Conservation (phyloP, 176 grass and related monocot species). For the Phoenix dactylifera region DNA sequence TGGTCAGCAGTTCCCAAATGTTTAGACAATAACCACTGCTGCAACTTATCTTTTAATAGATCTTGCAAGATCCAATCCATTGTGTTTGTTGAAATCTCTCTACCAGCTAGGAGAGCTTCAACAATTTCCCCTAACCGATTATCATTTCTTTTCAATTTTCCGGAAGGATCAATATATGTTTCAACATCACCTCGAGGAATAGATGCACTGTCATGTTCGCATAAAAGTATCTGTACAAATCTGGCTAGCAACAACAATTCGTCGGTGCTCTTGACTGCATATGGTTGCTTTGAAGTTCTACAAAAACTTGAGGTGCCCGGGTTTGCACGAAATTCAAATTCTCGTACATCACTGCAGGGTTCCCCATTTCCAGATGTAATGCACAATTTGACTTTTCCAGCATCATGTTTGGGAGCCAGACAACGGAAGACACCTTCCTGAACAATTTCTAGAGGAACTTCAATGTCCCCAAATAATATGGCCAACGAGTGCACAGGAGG, state of each 20-base stretch:
- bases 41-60: conserved; percentile 60
- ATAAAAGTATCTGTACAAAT: conserved; percentile 55
- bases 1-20: conserved; percentile 31
- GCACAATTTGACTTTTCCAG: conserved; percentile 65
- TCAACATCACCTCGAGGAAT: conserved; percentile 18
- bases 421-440: conserved; percentile 72
- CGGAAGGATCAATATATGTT: conserved; percentile 22
- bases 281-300: background rate
- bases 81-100: conserved; percentile 12
- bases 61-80: conserved; percentile 45
- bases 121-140: conserved; percentile 11
- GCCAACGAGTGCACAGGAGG: conserved; percentile 25
- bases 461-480: conserved; percentile 55
- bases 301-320: conserved; percentile 7
- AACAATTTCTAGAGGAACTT: conserved; percentile 61
- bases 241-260: conserved; percentile 44
- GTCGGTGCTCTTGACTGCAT: conserved; percentile 26
- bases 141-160: conserved; percentile 17
- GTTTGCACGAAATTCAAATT: conserved; percentile 66
- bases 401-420: conserved; percentile 36
- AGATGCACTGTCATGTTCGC: conserved; percentile 19
- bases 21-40: conserved; percentile 54
- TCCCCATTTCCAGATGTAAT: conserved; percentile 46
- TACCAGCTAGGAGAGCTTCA: conserved; percentile 1
- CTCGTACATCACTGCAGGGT: conserved; percentile 46